These are phyloP conservation scores for Oryza australiensis DNA, from an alignment of 176 grass and related monocot species.

Conservation along the genomic window DNA sequence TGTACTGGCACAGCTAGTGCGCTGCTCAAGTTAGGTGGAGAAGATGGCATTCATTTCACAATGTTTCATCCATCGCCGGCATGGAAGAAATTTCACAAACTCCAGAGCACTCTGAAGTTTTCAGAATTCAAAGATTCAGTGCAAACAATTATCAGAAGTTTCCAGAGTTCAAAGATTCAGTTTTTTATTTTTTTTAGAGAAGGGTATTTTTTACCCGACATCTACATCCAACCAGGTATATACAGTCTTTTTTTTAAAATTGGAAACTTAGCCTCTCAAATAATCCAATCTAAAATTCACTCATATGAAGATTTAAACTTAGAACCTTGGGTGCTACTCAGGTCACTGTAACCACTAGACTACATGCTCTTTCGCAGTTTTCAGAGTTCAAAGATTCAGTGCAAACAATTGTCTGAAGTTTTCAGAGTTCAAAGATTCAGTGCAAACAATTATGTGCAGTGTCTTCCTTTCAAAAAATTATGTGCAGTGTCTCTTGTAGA, in stretches of 20 bases:
- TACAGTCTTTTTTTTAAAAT: too few species aligned
- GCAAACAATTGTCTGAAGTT: neutral
- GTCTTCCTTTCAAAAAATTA: too few species aligned
- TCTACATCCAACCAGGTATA: too few species aligned
- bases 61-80: neutral
- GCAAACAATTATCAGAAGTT: neutral
- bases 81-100: neutral
- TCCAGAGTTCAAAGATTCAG: neutral
- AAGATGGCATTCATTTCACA: constrained; percentile 18
- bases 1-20: neutral
- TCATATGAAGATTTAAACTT: too few species aligned
- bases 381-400: neutral
- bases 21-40: neutral
- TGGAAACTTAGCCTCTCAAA: too few species aligned
- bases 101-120: neutral
- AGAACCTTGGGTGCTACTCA: too few species aligned
- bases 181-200: too few species aligned
- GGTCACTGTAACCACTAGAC: too few species aligned
- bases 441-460: neutral
- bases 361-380: too few species aligned
- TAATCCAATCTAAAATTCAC: too few species aligned
- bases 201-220: too few species aligned
- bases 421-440: neutral
- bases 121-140: neutral
- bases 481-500: neutral